These are phyloP conservation scores for Aphanoascus verrucosus DNA, from an alignment of 2,329 filamentous ascomycete genomes.

Conservation along the genomic window DNA sequence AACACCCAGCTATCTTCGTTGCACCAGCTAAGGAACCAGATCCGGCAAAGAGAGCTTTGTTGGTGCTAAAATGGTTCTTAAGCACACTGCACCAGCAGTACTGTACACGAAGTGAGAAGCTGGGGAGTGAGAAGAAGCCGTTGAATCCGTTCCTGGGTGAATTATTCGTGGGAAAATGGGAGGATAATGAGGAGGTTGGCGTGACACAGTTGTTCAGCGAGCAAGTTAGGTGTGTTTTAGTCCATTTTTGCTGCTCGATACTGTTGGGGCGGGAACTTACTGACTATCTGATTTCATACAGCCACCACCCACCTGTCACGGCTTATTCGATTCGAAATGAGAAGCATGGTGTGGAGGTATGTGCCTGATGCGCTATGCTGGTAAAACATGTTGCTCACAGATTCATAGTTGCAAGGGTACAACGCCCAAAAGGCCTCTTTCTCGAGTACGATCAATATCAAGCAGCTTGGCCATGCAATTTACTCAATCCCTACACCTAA, in stretches of 20 bases:
- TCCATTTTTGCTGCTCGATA: background rate
- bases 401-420: conserved; percentile 56
- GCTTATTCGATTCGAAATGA: conserved; percentile 88
- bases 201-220: conserved; percentile 81
- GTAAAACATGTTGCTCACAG: background rate
- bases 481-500: conserved; percentile 55
- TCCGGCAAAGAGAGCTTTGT: conserved; percentile 66
- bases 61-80: conserved; percentile 95
- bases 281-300: conserved; percentile 21
- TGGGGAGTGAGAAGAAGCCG: conserved; percentile 93
- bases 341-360: conserved; percentile 59
- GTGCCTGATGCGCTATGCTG: conserved; percentile 15
- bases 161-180: conserved; percentile 86
- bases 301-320: conserved; percentile 86
- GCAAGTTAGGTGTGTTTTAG: conserved; percentile 60
- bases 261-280: background rate
- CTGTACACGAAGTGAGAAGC: conserved; percentile 61
- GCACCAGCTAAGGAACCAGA: conserved; percentile 71
- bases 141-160: conserved; percentile 94
- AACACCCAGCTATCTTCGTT: conserved; percentile 65
- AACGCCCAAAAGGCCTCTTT: conserved; percentile 96
- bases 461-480: conserved; percentile 83
- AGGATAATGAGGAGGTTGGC: conserved; percentile 56
- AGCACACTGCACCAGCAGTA: conserved; percentile 85
- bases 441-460: conserved; percentile 84